A percentile compares a stretch with the other conserved stretches of the same genome.
These are phyloP conservation scores for Kluyveromyces aestuarii DNA, from an alignment of 805 yeast species.

Conservation along the genomic window DNA sequence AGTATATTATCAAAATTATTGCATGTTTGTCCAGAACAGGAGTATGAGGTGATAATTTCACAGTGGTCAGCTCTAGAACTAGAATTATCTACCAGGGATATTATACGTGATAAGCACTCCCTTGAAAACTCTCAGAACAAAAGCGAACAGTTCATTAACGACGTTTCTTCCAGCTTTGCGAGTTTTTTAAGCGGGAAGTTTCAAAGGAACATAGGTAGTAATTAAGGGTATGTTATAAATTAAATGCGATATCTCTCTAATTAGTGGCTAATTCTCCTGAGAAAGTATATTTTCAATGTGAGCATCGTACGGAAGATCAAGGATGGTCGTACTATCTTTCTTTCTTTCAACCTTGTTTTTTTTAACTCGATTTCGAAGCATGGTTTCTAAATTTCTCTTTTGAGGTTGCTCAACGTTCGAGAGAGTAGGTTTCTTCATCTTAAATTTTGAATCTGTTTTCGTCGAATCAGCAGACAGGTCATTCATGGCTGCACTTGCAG, in stretches of 20 bases:
- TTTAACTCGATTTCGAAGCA: background rate
- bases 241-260: background rate
- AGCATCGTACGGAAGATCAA: background rate
- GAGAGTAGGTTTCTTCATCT: background rate
- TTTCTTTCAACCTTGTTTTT: background rate
- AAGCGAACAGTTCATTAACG: conserved; percentile 4
- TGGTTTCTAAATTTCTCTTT: background rate
- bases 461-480: background rate
- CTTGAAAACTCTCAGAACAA: conserved; percentile 3
- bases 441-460: background rate
- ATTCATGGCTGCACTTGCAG: conserved; percentile 22
- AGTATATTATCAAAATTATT: conserved; percentile 45
- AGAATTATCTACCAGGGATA: conserved; percentile 29
- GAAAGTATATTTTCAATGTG: background rate
- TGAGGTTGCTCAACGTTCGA: background rate
- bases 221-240: background rate
- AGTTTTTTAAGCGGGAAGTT: conserved; percentile 39
- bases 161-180: conserved; percentile 28
- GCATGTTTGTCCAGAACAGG: conserved; percentile 43
- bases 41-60: conserved; percentile 44
- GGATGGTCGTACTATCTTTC: background rate
- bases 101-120: conserved; percentile 17
- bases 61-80: conserved; percentile 53
- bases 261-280: background rate
- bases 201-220: conserved; percentile 43